Conservation (phyloP, 2,329 filamentous ascomycete genomes). For the Aspergillus sp. region DNA sequence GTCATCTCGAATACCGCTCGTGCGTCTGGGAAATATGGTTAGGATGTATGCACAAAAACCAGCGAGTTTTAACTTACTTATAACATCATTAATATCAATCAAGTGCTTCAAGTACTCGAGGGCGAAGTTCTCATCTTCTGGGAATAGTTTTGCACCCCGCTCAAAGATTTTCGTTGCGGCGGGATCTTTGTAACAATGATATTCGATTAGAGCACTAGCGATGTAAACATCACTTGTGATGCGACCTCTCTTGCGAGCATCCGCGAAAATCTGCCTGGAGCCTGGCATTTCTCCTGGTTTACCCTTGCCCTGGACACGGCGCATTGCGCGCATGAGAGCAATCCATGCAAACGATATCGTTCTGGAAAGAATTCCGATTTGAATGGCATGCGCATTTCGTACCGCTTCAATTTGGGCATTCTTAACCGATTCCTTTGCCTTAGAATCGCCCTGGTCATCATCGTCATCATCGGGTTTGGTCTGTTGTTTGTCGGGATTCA, state of each 20-base stretch:
- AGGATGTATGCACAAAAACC: neutral
- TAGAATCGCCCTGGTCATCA: constrained; percentile 47
- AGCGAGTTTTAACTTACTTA: constrained; percentile 59
- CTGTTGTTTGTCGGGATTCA: constrained; percentile 34
- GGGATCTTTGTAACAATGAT: constrained; percentile 90
- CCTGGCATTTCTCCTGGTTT: constrained; percentile 66
- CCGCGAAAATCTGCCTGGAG: constrained; percentile 80
- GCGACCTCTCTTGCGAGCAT: constrained; percentile 80
- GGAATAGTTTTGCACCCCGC: constrained; percentile 86
- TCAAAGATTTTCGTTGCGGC: constrained; percentile 95
- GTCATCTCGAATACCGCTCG: constrained; percentile 94
- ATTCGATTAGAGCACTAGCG: constrained; percentile 86
- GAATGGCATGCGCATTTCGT: constrained; percentile 63
- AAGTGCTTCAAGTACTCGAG: constrained; percentile 95
- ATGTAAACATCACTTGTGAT: constrained; percentile 94
- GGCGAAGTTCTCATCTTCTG: constrained; percentile 87
- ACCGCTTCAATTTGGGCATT: constrained; percentile 53
- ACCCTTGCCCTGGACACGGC: constrained; percentile 81
- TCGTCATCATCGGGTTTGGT: constrained; percentile 49
- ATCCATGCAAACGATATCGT: constrained; percentile 95
- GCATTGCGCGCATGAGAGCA: constrained; percentile 86
- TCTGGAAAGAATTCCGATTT: constrained; percentile 71
- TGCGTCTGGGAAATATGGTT: constrained; percentile 58
- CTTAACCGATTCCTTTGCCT: constrained; percentile 48
- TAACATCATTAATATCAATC: constrained; percentile 85